Evolutionary conservation across 2,329 filamentous ascomycete species (phyloP).

Genomic region (Paraphaeosphaeria minitans): DNA sequence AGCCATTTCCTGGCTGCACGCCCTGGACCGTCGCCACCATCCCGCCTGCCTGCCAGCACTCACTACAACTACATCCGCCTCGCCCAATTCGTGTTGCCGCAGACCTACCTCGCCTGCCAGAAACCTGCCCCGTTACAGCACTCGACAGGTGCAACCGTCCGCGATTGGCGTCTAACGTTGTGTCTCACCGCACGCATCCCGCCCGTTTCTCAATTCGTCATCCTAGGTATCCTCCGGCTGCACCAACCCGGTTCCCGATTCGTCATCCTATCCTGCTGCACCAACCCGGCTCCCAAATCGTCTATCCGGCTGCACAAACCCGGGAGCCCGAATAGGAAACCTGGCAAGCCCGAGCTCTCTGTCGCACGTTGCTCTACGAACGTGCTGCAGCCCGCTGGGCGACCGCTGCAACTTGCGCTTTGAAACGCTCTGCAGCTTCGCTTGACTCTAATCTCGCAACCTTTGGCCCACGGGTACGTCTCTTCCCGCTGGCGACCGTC

Average conservation of each 20-base stretch:
- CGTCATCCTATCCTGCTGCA: too few species aligned
- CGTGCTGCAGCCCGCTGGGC: conserved; percentile 18
- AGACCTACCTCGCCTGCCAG: conserved; percentile 27
- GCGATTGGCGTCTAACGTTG: conserved; percentile 19
- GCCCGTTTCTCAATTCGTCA: conserved; percentile 26
- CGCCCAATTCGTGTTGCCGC: conserved; percentile 5
- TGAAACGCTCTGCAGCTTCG: conserved; percentile 21
- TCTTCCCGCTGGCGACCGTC: conserved; percentile 34
- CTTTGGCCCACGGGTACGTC: conserved; percentile 29
- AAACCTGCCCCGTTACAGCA: conserved; percentile 32
- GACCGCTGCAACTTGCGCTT: conserved; percentile 15
- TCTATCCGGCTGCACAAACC: conserved; percentile 23
- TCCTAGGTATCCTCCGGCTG: too few species aligned
- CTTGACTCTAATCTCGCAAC: conserved; percentile 11
- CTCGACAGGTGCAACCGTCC: conserved; percentile 27
- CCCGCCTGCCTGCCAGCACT: neutral
- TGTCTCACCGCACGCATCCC: conserved; percentile 33
- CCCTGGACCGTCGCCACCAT: neutral
- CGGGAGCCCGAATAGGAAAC: conserved; percentile 27
- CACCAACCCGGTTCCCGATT: too few species aligned
- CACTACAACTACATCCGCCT: neutral
- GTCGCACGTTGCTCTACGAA: conserved; percentile 10
- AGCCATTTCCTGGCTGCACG: neutral
- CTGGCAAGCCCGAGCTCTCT: conserved; percentile 8
- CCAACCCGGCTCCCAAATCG: conserved; percentile 26